Base-by-base conservation (phyloP, 1,284 basidiomycete genomes). In the Ustilago sp. region DNA sequence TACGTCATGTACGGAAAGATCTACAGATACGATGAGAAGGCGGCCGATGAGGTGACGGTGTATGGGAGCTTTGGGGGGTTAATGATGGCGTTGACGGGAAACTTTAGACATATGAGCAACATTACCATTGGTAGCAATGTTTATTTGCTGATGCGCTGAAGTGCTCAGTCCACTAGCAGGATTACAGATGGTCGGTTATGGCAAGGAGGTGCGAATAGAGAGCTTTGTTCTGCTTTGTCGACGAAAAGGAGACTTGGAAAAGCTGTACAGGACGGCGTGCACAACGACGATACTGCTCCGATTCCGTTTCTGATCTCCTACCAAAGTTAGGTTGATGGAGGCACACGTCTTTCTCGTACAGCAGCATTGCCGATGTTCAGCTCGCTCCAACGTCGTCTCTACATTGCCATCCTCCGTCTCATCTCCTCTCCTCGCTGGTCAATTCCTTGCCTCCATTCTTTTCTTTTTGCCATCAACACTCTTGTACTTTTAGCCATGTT, bases 1-100 rank as follows among this genome's bases (percentile, higher is more conserved):
- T 99, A 99, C 88, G 96, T 99, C 77, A 98, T 98, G 95, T 95
- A 94, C 86, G 96, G 96, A 51, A 98, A 97, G 91, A 93, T 99
- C 54, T 99, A 99, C 89, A 94, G 95, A 86, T 98, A 97, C 86
- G 96, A 99, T 86, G 92, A 93, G 34, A 92, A 92, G 76, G 90
- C 90, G 28, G 89, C 91, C 47, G 93, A 94, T 79, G 90, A 91
- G 80, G 93, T 95, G 59, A 98, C 95, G 35, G 95, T 93, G 36
- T 99, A 98, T 86, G 92, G 92, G 54, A 98, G 94, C 4, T 99
- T 97, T 79, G 96, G 96, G 51, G 96, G 96, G n/a, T 89, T 99
- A 34, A 89, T 99, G 55, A 93, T 99, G 92, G 95, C 96, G 2
- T 88, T 99, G 66, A 93, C 94, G 52, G 96, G 96, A 6, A 93